These are phyloP conservation scores for Mycena citricolor DNA, from an alignment of 1,284 basidiomycete genomes.

Conservation along the genomic window DNA sequence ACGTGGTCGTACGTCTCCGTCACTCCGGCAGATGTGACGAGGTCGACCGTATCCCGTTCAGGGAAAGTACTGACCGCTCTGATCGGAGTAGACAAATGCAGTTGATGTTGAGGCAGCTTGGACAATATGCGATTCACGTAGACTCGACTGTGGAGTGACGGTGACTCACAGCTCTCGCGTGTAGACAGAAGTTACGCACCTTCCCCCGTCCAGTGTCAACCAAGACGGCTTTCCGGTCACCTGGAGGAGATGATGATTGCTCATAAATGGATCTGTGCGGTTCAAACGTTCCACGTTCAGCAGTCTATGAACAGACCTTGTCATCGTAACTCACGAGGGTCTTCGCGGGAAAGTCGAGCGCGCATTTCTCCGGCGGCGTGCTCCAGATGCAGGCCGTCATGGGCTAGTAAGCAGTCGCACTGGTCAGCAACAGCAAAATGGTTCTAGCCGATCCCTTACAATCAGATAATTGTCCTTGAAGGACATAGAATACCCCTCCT, in stretches of 20 bases:
- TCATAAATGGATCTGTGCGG: slow-evolving; percentile 78
- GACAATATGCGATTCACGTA: slow-evolving; percentile 70
- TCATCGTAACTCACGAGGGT: slow-evolving; percentile 67
- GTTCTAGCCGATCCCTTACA: slow-evolving; percentile 43
- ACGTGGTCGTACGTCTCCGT: slow-evolving; percentile 66
- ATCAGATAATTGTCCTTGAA: slow-evolving; percentile 82
- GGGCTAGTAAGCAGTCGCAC: slow-evolving; percentile 54
- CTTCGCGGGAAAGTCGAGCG: slow-evolving; percentile 69
- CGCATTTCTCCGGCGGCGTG: slow-evolving; percentile 72
- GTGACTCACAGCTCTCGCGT: no score
- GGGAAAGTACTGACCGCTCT: slow-evolving; percentile 34
- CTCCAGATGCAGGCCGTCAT: slow-evolving; percentile 85
- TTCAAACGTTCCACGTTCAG: no score
- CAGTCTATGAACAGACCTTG: no score
- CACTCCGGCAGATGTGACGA: slow-evolving; percentile 46
- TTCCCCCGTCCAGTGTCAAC: slow-evolving; percentile 76
- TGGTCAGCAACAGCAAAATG: slow-evolving; percentile 1
- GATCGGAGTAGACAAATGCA: slow-evolving; percentile 65
- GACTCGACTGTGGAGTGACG: slow-evolving; percentile 45
- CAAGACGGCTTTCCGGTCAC: slow-evolving; percentile 74
- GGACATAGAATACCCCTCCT: slow-evolving; percentile 64
- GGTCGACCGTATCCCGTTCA: slow-evolving; percentile 33
- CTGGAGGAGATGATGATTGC: slow-evolving; percentile 81
- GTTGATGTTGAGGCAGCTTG: slow-evolving; percentile 48
- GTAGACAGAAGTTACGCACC: no score